phyloP scores from a whole-genome alignment of 805 yeast genomes.

The Dipodascopsis tothii region DNA sequence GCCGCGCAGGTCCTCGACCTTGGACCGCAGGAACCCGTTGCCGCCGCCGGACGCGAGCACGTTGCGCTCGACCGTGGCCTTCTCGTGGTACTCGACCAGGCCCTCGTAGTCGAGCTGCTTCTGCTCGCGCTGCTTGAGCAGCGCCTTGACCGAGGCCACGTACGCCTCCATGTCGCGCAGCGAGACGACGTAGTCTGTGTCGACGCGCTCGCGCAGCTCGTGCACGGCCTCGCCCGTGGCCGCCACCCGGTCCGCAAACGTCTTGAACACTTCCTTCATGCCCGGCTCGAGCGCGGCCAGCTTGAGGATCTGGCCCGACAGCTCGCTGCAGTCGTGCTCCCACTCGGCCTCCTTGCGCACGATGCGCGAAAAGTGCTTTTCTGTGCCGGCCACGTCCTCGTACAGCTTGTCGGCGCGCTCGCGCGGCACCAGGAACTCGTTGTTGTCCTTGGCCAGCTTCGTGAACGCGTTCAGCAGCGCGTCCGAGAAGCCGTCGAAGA shows the following conservation, averaged over 20 bases:
- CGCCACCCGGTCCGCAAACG: conserved; percentile 43
- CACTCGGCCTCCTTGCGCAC: conserved; percentile 66
- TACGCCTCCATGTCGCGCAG: conserved; percentile 84
- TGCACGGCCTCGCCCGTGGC: conserved; percentile 32
- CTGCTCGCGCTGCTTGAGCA: conserved; percentile 79
- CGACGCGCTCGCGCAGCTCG: conserved; percentile 46
- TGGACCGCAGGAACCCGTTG: conserved; percentile 47
- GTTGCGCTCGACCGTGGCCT: conserved; percentile 61
- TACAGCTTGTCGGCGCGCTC: conserved; percentile 78
- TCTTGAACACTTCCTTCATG: conserved; percentile 33
- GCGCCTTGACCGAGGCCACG: conserved; percentile 51
- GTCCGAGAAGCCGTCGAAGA: conserved; percentile 78
- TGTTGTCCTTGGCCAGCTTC: conserved; percentile 52
- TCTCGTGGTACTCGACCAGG: conserved; percentile 65
- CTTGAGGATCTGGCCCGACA: conserved; percentile 61
- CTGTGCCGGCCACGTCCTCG: conserved; percentile 72
- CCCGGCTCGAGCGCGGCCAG: conserved; percentile 52
- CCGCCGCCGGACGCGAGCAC: conserved; percentile 46
- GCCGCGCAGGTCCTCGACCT: conserved; percentile 56
- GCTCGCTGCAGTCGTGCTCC: conserved; percentile 62
- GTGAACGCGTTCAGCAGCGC: conserved; percentile 90
- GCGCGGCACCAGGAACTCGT: conserved; percentile 74
- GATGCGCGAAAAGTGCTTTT: conserved; percentile 65
- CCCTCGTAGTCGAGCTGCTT: conserved; percentile 88
- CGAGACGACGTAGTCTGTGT: conserved; percentile 73